Evolutionary conservation across 2,329 filamentous ascomycete species (phyloP).

Genomic region (Stenocarpella maydis): DNA sequence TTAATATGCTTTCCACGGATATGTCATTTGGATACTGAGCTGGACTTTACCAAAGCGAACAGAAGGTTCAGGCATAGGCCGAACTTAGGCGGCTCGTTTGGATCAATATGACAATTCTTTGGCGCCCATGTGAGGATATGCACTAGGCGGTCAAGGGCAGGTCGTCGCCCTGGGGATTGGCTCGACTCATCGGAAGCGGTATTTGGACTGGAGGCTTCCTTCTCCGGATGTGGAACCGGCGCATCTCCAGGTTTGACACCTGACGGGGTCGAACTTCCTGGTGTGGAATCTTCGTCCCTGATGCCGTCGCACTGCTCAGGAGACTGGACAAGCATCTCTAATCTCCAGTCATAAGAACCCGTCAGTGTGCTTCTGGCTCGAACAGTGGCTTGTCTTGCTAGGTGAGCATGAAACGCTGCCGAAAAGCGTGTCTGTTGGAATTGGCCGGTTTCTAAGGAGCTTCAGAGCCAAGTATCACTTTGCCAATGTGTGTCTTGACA

Average conservation of each 20-base stretch:
- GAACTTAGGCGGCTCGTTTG: constrained; percentile 71
- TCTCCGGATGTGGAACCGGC: background rate
- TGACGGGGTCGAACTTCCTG: background rate
- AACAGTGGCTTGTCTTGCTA: background rate
- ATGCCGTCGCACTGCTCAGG: background rate
- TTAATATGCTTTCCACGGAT: background rate
- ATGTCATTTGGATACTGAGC: background rate
- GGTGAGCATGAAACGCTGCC: background rate
- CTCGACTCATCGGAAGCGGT: background rate
- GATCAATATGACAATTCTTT: constrained; percentile 72
- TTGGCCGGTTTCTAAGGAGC: too few species aligned
- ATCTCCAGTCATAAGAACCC: background rate
- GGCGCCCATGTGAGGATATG: constrained; percentile 65
- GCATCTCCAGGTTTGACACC: too few species aligned
- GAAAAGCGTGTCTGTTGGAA: too few species aligned
- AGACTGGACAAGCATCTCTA: background rate
- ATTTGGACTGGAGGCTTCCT: background rate
- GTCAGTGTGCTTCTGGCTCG: background rate
- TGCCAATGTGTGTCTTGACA: background rate
- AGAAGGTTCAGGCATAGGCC: constrained; percentile 74
- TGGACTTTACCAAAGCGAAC: constrained; percentile 65
- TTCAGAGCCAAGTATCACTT: background rate
- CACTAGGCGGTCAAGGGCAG: background rate
- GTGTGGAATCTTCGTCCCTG: background rate
- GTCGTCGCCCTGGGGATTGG: constrained; percentile 28